These are phyloP conservation scores for Pseudogymnoascus sp. DNA, from an alignment of 2,329 filamentous ascomycete species.

Conservation along the genomic window DNA sequence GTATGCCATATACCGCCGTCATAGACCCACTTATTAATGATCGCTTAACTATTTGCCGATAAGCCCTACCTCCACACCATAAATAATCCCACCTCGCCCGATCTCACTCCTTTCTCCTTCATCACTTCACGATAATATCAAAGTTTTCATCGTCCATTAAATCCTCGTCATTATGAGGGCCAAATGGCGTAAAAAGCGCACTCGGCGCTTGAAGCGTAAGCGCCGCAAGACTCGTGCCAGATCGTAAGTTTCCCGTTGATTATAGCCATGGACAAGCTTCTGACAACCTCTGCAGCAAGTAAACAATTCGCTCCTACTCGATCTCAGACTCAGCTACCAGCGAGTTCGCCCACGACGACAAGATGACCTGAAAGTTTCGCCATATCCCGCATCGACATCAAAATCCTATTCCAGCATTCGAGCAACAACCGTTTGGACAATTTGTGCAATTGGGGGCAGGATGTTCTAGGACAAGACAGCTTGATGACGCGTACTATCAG, in stretches of 20 bases:
- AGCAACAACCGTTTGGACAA: constrained; percentile 22
- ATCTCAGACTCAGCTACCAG: constrained; percentile 31
- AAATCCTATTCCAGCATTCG: constrained; percentile 28
- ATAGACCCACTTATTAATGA: no score
- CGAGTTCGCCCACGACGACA: constrained; percentile 29
- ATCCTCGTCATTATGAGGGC: no score
- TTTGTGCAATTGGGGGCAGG: constrained; percentile 23
- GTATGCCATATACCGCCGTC: no score
- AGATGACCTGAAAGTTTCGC: constrained; percentile 26
- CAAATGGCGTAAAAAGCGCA: no score
- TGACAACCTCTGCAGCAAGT: constrained; percentile 31
- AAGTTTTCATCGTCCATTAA: no score
- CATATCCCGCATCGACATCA: constrained; percentile 29
- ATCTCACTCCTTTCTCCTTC: no score
- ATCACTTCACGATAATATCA: no score
- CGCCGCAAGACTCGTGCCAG: constrained; percentile 99
- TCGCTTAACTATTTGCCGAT: no score
- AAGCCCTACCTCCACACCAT: no score
- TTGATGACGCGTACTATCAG: constrained; percentile 29
- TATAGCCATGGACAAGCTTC: constrained; percentile 7
- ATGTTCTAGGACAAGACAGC: constrained; percentile 28
- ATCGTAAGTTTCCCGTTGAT: constrained; percentile 58
- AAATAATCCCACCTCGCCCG: no score
- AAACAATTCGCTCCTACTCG: constrained; percentile 35
- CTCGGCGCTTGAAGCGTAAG: constrained; percentile 98